Conservation (phyloP, 768 basidiomycete species). For the Psilocybe subaeruginosa region DNA sequence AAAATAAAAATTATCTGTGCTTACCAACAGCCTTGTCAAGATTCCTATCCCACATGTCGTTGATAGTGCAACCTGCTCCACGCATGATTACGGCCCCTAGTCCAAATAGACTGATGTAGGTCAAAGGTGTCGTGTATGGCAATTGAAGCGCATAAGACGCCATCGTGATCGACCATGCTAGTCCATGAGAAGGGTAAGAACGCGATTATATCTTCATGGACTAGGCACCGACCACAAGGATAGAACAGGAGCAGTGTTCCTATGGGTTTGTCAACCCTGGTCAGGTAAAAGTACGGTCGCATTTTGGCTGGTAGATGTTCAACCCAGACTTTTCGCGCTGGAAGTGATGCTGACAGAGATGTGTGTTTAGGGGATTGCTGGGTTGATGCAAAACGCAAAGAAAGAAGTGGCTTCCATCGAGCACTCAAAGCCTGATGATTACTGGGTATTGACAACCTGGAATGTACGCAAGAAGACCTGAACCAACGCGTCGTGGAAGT, state of each 20-base stretch:
- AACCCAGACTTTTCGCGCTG: constrained; percentile 55
- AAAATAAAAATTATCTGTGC: constrained; percentile 18
- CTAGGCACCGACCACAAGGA: constrained; percentile 78
- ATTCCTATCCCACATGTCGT: constrained; percentile 97
- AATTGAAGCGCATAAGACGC: constrained; percentile 79
- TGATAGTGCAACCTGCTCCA: constrained; percentile 97
- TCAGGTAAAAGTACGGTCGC: constrained; percentile 84
- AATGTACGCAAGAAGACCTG: background rate
- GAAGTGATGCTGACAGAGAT: constrained; percentile 3
- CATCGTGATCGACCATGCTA: constrained; percentile 99
- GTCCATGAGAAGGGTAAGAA: background rate
- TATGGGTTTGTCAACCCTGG: constrained; percentile 94
- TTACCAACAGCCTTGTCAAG: constrained; percentile 91
- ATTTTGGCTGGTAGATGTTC: constrained; percentile 60
- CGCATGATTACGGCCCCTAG: constrained; percentile 94
- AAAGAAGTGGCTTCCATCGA: background rate
- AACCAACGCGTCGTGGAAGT: constrained; percentile 7
- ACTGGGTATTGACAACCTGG: background rate
- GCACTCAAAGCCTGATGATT: background rate
- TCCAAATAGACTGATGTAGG: constrained; percentile 84
- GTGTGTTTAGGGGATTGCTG: background rate
- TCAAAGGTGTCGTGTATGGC: constrained; percentile 69
- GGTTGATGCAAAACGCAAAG: background rate
- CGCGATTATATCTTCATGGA: background rate
- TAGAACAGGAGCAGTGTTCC: constrained; percentile 91